Evolutionary conservation across 768 basidiomycete species (phyloP).

Genomic region (Paxillus ammoniavirescens): DNA sequence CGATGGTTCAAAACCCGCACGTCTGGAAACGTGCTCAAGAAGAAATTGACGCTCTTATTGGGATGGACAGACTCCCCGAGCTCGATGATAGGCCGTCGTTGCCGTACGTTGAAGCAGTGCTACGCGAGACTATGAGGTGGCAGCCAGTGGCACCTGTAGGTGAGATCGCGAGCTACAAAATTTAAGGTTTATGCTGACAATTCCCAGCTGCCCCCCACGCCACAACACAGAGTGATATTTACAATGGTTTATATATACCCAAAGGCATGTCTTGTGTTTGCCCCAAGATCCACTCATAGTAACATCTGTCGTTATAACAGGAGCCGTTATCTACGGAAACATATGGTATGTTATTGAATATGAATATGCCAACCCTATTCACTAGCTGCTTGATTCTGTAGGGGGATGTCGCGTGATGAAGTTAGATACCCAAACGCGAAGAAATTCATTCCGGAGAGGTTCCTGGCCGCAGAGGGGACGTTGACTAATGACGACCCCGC

Average conservation of each 20-base stretch:
- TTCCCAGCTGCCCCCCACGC: conserved; percentile 24
- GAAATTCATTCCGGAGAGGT: conserved; percentile 13
- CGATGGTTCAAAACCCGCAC: conserved; percentile 3
- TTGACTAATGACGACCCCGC: conserved; percentile 5
- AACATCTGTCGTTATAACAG: not conserved
- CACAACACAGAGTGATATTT: conserved; percentile 36
- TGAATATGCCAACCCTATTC: too few species aligned
- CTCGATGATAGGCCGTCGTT: conserved; percentile 1
- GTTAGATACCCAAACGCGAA: conserved; percentile 7
- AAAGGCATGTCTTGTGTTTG: conserved; percentile 28
- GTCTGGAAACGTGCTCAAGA: conserved; percentile 5
- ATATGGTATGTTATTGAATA: conserved; percentile 2
- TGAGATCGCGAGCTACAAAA: not conserved
- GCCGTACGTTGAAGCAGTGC: conserved; percentile 8
- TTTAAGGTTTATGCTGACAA: too few species aligned
- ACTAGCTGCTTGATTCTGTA: not conserved
- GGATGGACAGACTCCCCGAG: not conserved
- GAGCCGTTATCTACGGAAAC: conserved; percentile 2
- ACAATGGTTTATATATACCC: conserved; percentile 49
- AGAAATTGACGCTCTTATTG: not conserved
- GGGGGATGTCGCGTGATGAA: conserved; percentile 5
- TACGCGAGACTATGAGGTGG: conserved; percentile 8
- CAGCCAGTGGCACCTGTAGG: not conserved
- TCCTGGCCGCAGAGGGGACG: not conserved
- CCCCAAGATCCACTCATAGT: not conserved